Percentiles rank a stretch among this genome's conserved stretches.
Evolutionary conservation across 2,329 filamentous ascomycete genomes (phyloP).

Genomic region (Plectosphaerella sp.): DNA sequence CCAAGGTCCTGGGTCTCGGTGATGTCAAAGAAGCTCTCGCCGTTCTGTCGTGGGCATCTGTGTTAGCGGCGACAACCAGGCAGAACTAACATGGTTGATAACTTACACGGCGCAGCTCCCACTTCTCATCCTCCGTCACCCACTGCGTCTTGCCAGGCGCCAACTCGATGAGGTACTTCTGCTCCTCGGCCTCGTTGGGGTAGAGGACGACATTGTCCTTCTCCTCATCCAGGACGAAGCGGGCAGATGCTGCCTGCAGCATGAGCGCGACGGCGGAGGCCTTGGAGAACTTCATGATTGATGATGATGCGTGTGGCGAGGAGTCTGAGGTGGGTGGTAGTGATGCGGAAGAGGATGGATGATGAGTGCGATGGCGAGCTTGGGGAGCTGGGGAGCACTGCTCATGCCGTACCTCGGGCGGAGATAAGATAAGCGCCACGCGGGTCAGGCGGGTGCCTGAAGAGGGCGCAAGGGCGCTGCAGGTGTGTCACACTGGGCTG

Average conservation of each 20-base stretch:
- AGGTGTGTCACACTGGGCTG: neutral
- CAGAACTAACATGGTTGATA: neutral
- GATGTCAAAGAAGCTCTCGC: conserved; percentile 91
- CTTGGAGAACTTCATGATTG: conserved; percentile 47
- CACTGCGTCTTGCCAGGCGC: conserved; percentile 77
- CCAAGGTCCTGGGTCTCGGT: conserved; percentile 69
- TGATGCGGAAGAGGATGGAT: neutral
- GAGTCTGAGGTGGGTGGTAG: conserved; percentile 19
- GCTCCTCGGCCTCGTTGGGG: conserved; percentile 33
- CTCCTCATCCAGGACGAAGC: conserved; percentile 52
- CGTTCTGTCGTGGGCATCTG: conserved; percentile 52
- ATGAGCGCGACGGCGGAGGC: conserved; percentile 50
- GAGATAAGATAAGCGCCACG: neutral
- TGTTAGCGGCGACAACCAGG: conserved; percentile 5
- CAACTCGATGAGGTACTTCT: conserved; percentile 75
- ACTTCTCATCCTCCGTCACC: conserved; percentile 94
- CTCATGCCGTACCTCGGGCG: neutral
- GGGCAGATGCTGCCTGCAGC: conserved; percentile 49
- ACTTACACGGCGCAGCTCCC: conserved; percentile 77
- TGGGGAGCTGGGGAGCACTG: neutral
- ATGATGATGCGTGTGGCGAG: neutral
- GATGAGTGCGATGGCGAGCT: neutral
- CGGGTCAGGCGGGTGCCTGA: no score
- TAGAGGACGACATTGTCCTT: conserved; percentile 44
- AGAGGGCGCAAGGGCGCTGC: no score